Conservation (phyloP, 805 yeast genomes). For the Candida parachauliodes region DNA sequence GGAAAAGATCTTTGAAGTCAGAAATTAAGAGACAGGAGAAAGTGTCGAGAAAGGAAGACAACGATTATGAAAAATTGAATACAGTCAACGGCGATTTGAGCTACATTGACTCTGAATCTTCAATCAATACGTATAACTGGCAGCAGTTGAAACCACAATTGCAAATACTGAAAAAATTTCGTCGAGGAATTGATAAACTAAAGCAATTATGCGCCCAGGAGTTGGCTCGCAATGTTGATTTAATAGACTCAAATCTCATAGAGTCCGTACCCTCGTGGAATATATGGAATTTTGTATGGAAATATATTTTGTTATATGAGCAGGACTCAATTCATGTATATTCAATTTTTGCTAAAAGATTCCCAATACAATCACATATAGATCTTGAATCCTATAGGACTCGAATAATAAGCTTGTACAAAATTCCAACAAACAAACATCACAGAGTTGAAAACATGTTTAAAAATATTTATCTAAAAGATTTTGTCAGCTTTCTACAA, state of each 20-base stretch:
- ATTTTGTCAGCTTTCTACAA: conserved; percentile 18
- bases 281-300: conserved; percentile 34
- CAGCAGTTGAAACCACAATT: conserved; percentile 11
- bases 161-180: neutral
- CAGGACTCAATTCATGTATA: conserved; percentile 30
- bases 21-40: neutral
- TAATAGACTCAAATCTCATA: conserved; percentile 18
- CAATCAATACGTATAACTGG: conserved; percentile 16
- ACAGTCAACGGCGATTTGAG: neutral
- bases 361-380: conserved; percentile 3
- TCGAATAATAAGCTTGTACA: conserved; percentile 12
- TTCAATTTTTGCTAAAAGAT: conserved; percentile 21
- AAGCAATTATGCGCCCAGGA: conserved; percentile 22
- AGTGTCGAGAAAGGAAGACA: neutral
- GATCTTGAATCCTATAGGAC: conserved; percentile 24
- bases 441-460: conserved; percentile 38
- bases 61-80: neutral
- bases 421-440: conserved; percentile 12
- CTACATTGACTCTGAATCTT: conserved; percentile 11
- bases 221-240: conserved; percentile 26
- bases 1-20: neutral
- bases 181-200: conserved; percentile 6
- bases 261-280: conserved; percentile 21
- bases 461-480: conserved; percentile 23
- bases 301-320: conserved; percentile 17